A percentile compares a stretch with the other conserved stretches of the same genome.
phyloP scores from a whole-genome alignment of 164 flowering plant genomes.

The Euptelea pleiosperma region DNA sequence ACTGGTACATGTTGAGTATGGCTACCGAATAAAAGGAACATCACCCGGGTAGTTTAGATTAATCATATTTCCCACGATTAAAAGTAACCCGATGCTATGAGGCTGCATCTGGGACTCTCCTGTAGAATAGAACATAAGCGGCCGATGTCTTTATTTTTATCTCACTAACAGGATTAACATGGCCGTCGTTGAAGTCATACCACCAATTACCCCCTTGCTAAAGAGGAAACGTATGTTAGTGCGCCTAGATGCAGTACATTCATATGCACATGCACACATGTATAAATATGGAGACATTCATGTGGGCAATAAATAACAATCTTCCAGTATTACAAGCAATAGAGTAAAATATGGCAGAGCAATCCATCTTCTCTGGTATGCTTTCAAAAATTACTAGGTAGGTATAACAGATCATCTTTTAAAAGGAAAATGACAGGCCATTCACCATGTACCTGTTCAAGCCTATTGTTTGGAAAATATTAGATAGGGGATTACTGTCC shows the following conservation, averaged over 20 bases:
- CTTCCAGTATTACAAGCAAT: no score
- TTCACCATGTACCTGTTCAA: no score
- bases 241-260: background rate
- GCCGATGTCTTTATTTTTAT: slow-evolving; percentile 84
- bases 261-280: background rate
- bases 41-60: slow-evolving; percentile 11
- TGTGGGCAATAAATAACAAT: no score
- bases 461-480: no score
- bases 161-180: slow-evolving; percentile 54
- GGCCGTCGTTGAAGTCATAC: slow-evolving; percentile 91
- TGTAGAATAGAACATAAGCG: slow-evolving; percentile 90
- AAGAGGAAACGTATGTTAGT: slow-evolving; percentile 16
- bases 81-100: background rate
- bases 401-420: no score
- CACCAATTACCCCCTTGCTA: slow-evolving; percentile 76
- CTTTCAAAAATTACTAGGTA: no score
- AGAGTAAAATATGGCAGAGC: no score
- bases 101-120: slow-evolving; percentile 50
- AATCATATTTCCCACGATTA: slow-evolving; percentile 8
- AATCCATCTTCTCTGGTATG: no score
- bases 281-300: no score
- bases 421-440: no score
- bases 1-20: slow-evolving; percentile 14
- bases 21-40: slow-evolving; percentile 16
- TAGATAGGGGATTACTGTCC: no score